These are phyloP conservation scores for Geranium incanum DNA, from an alignment of 441 rosid species.

Conservation along the genomic window DNA sequence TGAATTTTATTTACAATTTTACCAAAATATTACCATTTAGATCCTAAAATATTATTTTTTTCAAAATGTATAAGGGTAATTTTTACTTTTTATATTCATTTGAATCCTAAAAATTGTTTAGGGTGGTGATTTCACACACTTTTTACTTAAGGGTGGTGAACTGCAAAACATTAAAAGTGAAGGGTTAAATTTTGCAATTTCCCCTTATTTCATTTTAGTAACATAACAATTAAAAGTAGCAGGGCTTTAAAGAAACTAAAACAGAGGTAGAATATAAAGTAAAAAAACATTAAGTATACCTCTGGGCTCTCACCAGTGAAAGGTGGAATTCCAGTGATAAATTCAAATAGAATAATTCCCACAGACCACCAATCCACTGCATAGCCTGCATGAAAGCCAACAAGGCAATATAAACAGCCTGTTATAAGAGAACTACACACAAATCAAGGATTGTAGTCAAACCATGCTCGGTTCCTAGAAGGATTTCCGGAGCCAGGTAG, in stretches of 20 bases:
- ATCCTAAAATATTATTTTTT: too few species aligned
- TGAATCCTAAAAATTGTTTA: too few species aligned
- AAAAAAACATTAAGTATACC: slow-evolving; percentile 33
- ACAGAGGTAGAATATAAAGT: slow-evolving; percentile 12
- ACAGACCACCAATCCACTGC: slow-evolving; percentile 91
- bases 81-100: too few species aligned
- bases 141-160: too few species aligned
- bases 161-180: too few species aligned
- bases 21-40: too few species aligned
- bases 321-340: slow-evolving; percentile 79
- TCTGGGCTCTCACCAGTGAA: slow-evolving; percentile 62
- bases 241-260: background rate
- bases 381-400: slow-evolving; percentile 48
- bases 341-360: slow-evolving; percentile 77
- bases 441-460: slow-evolving; percentile 24
- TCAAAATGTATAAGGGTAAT: too few species aligned
- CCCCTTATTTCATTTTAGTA: background rate
- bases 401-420: slow-evolving; percentile 25
- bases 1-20: too few species aligned
- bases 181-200: too few species aligned
- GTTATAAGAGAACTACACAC: slow-evolving; percentile 14
- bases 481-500: slow-evolving; percentile 87
- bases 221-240: background rate
- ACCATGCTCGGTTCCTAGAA: slow-evolving; percentile 86
- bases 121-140: too few species aligned